Evolutionary conservation across 169 alveolate species (phyloP), one percentile per base, ranked within the genome.

Genomic region (Nephromyces sp.): DNA sequence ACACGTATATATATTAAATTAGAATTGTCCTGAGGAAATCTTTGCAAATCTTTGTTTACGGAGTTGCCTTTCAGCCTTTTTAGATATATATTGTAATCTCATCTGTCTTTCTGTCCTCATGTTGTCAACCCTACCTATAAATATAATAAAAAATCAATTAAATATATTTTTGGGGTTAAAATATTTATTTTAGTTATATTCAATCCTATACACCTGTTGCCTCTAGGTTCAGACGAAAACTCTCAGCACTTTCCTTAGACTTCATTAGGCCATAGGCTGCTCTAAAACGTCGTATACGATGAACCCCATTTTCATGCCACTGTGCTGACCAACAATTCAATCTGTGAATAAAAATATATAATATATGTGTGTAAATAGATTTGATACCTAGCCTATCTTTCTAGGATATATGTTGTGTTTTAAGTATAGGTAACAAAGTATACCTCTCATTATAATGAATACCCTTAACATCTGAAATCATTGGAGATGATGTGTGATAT

Each of bases 241-340:
- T 66, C 71, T 89, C 93, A 29, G 94, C 94, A n/a, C 91, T 86
- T 6, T 68, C 61, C 70, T 83, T 85, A 25, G 94, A 92, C 32
- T 89, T 79, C 57, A 65, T 52, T 65, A 89, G 62, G 5, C 94
- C 93, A 75, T 85, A 85, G 25, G 93, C 91, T n/a, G 92, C 85
- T 52, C 88, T 72, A 63, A 89, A 89, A 84, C 92, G 75, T 30
- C 94, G 82, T 61, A 82, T 74, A 25, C 94, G 70, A 66, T 84
- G 91, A n/a, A 80, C 75, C 2, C 91, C 91, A 66, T 89, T 78
- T 68, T 89, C 94, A 8, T 79, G 73, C 94, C 94, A 89, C 61
- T 87, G 90, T 22, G 88, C 86, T 35, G 89, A 72, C 87, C 88
- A 88, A n/a, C 85, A 91, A 57, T 88, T 82, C 68, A 87, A 71